Evolutionary conservation across 2,329 filamentous ascomycete genomes (phyloP), one percentile per base, ranked within the genome.

Genomic region (Sarocladium oryzae): DNA sequence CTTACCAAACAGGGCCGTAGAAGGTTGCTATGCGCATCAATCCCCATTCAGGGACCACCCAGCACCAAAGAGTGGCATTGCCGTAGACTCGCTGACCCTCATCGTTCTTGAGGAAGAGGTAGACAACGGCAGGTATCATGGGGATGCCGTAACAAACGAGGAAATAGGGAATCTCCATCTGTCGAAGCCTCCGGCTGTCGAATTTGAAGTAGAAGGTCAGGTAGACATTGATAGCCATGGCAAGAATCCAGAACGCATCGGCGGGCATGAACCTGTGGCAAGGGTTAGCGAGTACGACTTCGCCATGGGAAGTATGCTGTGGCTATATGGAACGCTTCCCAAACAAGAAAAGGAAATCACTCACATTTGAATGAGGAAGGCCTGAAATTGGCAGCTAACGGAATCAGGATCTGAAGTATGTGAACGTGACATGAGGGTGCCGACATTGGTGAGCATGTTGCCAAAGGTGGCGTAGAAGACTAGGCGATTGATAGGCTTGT

Each of bases 401-500:
- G 74, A 76, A 15, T 69, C 56, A 1, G 73, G 66, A 8, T 70
- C 61, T 2, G 61, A 57, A 6, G 88, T 68, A 35, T 81, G 86
- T 1, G 77, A 74, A 32, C 78, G 76, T 0, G 85, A 83, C 61
- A 92, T 88, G 30, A 92, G 66, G 0, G 88, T 90, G 1, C 84
- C 88, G 16, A 89, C 77, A 63, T 89, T 92, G 55, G 81, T 81
- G 66, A 90, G 74, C 58, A 92, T 75, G 61, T 95, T 95, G 8
- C 88, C 89, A 61, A 88, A 86, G 0, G 86, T 86, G 6, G 89
- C 88, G 64, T 86, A 93, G 65, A 95, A 92, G 9, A 92, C 84
- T 0, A 95, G 75, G 16, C 89, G 78, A 62, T 93, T 93, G 69
- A 93, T 90, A n/a, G 88, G 86, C 62, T 90, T 92, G 60, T 87